Base-by-base conservation (phyloP, 805 yeast species). In the Barnettozyma californica region DNA sequence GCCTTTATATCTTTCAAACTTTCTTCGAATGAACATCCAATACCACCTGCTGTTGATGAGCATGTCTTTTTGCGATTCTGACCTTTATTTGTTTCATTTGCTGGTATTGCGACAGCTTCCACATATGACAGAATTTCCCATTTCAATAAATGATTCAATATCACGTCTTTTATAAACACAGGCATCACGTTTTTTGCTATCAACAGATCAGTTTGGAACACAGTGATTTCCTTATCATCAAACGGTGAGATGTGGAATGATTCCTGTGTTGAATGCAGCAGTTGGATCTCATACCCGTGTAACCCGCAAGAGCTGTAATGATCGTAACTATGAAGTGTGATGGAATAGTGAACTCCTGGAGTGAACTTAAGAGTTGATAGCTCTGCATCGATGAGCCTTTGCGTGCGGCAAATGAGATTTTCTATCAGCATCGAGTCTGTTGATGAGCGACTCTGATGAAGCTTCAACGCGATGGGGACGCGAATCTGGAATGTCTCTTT, bases 241-340 rank as follows among this genome's bases (percentile, higher is more conserved):
- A 47, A 47, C 2, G 50, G 50, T 11, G 50, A 47, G 19, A 47
- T 44, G 11, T 29, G 9, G n/a, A 27, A 47, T 1, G 50, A 43
- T 23, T 47, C 50, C 9, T 26, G 18, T 11, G 39, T 18, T 20
- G 50, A 33, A 23, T 43, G 47, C 1, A 39, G 23, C 18, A 47
- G 34, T 21, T 33, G 35, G 7, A 47, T 43, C 21, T 40, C 45
- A 41, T 47, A 47, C 18, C 23, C 41, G n/a, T 21, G 10, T 9
- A 19, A 31, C 26, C 25, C 9, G 14, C 19, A 2, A 16, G 14
- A 14, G 25, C 9, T 18, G 37, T 41, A 37, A 8, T 41, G 19
- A 1, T 20, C 29, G n/a, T 42, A 26, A 13, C n/a, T 13, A 18
- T 31, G 19, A 2, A 46, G 27, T 1, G 27, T 19, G 19, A 46